Evolutionary conservation across 768 basidiomycete genomes (phyloP).

Genomic region (Rhodotorula kratochvilovae): DNA sequence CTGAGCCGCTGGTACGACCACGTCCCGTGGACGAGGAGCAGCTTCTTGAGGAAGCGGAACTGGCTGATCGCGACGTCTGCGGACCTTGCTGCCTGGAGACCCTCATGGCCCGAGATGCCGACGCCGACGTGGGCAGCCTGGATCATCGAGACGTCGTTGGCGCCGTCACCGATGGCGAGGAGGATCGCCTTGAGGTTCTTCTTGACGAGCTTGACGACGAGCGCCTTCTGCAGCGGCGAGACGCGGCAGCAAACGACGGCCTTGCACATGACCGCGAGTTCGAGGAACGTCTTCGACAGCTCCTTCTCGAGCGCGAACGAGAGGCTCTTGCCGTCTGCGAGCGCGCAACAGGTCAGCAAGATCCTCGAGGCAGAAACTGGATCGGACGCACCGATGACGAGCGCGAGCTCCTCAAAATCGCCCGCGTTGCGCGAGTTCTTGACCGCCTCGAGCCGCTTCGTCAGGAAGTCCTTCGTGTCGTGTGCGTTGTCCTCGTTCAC

Average conservation of each 20-base stretch:
- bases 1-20: constrained; percentile 97
- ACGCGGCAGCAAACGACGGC: constrained; percentile 98
- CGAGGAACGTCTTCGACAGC: constrained; percentile 79
- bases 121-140: constrained; percentile 97
- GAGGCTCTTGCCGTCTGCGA: constrained; percentile 85
- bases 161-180: constrained; percentile 95
- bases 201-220: constrained; percentile 87
- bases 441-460: constrained; percentile 82
- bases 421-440: constrained; percentile 86
- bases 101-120: constrained; percentile 97
- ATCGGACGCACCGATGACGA: constrained; percentile 71
- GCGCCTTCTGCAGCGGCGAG: constrained; percentile 92
- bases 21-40: constrained; percentile 91
- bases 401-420: constrained; percentile 87
- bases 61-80: constrained; percentile 91
- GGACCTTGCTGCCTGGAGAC: constrained; percentile 94
- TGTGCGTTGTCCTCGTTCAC: constrained; percentile 82
- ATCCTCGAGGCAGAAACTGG: constrained; percentile 10
- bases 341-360: neutral
- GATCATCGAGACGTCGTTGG: constrained; percentile 99
- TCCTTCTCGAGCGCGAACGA: constrained; percentile 90
- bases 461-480: constrained; percentile 78
- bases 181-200: constrained; percentile 90
- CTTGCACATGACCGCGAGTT: constrained; percentile 95
- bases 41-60: constrained; percentile 89